These are phyloP conservation scores for Delitschia confertaspora DNA, from an alignment of 495 filamentous ascomycete species.

Conservation along the genomic window DNA sequence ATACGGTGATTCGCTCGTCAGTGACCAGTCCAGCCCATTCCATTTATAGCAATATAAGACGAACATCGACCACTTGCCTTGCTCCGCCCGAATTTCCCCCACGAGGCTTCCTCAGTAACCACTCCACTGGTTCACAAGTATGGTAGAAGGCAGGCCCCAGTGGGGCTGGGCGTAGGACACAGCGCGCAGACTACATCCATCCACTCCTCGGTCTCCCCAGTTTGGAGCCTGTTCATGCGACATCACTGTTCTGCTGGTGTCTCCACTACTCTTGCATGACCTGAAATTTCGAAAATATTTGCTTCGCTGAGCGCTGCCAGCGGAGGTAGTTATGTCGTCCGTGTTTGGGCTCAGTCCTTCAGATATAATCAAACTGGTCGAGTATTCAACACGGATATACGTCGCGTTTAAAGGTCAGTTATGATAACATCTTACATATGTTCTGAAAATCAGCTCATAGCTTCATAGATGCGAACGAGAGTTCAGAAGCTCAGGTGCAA, in stretches of 20 bases:
- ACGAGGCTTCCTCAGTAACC: no score
- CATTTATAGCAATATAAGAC: no score
- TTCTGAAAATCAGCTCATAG: not conserved
- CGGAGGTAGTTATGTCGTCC: slow-evolving; percentile 13
- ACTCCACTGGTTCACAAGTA: no score
- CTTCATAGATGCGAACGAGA: slow-evolving; percentile 19
- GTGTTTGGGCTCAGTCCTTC: slow-evolving; percentile 20
- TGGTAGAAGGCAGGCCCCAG: no score
- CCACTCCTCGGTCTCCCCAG: not conserved
- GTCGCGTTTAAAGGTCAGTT: slow-evolving; percentile 17
- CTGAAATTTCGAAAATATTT: slow-evolving; percentile 1
- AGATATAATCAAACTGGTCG: slow-evolving; percentile 18
- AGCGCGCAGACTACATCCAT: slow-evolving; percentile 3
- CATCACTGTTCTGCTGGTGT: not conserved
- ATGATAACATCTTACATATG: not conserved
- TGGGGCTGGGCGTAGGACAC: not conserved
- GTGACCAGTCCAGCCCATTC: no score
- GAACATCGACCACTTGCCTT: no score
- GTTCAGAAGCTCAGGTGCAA: slow-evolving; percentile 14
- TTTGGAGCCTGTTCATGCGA: slow-evolving; percentile 15
- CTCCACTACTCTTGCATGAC: slow-evolving; percentile 9
- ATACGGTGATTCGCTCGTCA: no score
- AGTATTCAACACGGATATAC: slow-evolving; percentile 17
- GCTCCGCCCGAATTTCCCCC: no score
- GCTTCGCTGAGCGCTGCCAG: slow-evolving; percentile 19